These are phyloP conservation scores for Xylariaceae sp. DNA, from an alignment of 2,329 filamentous ascomycete species.

Conservation along the genomic window DNA sequence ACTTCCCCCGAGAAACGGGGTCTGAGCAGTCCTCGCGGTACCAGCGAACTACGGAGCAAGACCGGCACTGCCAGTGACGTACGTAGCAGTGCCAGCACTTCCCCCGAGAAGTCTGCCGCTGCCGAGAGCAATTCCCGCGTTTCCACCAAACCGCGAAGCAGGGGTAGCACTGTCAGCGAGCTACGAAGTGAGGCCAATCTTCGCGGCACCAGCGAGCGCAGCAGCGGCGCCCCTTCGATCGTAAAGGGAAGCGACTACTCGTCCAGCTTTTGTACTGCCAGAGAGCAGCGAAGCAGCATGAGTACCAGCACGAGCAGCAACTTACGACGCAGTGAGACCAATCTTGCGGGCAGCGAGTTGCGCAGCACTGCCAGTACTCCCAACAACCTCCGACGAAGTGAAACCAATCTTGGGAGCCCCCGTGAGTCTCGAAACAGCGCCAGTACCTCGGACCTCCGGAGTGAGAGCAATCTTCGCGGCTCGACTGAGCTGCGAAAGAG, in stretches of 20 bases:
- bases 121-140: background rate
- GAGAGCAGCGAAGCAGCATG: background rate
- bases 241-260: no score
- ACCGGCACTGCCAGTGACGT: background rate
- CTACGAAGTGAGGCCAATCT: background rate
- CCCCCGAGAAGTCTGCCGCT: background rate
- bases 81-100: no score
- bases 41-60: background rate
- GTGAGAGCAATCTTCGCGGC: slow-evolving; percentile 17
- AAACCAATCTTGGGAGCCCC: no score
- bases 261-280: background rate
- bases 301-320: background rate
- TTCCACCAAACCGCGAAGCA: background rate
- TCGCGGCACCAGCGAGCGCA: background rate
- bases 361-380: background rate
- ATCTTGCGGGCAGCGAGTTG: background rate
- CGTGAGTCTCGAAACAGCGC: no score
- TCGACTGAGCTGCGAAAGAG: background rate
- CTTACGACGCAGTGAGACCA: background rate
- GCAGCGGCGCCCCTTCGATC: background rate
- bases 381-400: background rate
- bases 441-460: background rate
- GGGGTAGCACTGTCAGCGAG: background rate
- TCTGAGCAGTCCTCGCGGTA: background rate
- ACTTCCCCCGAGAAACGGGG: background rate